These are phyloP conservation scores for Nelumbo lutea DNA, from an alignment of 164 flowering plant genomes.

Conservation along the genomic window DNA sequence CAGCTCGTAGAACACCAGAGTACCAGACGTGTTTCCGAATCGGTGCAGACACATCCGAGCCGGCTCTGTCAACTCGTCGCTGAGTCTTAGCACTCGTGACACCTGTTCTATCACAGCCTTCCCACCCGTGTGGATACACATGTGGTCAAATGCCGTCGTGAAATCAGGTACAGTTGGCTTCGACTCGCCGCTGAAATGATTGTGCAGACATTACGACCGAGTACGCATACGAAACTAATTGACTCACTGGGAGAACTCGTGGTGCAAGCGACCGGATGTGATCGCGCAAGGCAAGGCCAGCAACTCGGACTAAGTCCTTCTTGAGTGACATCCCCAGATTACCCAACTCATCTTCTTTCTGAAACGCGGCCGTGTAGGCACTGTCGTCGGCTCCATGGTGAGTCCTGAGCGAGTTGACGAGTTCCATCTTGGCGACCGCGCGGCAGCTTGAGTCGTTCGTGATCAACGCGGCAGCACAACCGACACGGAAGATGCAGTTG, in stretches of 20 bases:
- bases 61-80: too few relatives aligned
- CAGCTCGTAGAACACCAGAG: too few relatives aligned
- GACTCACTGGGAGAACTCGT: constrained; percentile 41
- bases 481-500: too few relatives aligned
- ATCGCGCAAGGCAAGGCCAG: constrained; percentile 27
- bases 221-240: constrained; percentile 30
- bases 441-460: constrained; percentile 37
- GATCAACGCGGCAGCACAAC: constrained; percentile 45
- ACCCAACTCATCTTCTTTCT: constrained; percentile 50
- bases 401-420: constrained; percentile 42
- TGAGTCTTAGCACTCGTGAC: constrained; percentile 29
- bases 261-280: constrained; percentile 41
- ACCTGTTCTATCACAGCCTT: constrained; percentile 50
- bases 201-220: too few relatives aligned
- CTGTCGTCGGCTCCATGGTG: too few relatives aligned
- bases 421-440: constrained; percentile 37
- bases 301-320: too few relatives aligned
- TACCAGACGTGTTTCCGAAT: too few relatives aligned
- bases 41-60: constrained; percentile 13
- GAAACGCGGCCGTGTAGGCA: constrained; percentile 43
- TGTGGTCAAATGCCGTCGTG: constrained; percentile 45
- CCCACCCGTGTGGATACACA: too few relatives aligned
- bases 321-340: constrained; percentile 48
- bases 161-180: constrained; percentile 47
- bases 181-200: too few relatives aligned